Conservation (phyloP, 2,329 filamentous ascomycete genomes). For the Salinomyces thailandicus region DNA sequence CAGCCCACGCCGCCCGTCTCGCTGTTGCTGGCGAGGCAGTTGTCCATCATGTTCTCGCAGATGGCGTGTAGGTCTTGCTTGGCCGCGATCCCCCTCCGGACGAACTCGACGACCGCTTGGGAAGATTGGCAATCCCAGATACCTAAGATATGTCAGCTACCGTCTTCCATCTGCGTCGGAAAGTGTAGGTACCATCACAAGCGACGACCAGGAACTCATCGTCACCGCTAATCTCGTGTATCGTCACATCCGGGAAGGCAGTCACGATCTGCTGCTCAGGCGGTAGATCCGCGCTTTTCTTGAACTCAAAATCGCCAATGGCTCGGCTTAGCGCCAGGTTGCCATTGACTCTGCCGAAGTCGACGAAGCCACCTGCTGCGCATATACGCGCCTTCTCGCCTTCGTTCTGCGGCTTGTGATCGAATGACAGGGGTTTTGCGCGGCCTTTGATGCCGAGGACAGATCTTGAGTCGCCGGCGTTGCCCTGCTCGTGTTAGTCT, state of each 20-base stretch:
- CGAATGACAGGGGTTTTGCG: conserved; percentile 95
- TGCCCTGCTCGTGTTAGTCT: conserved; percentile 53
- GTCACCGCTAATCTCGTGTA: conserved; percentile 81
- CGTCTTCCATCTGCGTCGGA: not conserved
- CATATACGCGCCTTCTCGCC: conserved; percentile 93
- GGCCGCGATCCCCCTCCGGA: conserved; percentile 86
- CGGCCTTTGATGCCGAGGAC: conserved; percentile 94
- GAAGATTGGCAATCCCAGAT: conserved; percentile 99
- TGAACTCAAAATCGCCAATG: conserved; percentile 99
- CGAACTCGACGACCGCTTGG: conserved; percentile 93
- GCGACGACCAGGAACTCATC: conserved; percentile 93
- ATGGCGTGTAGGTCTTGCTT: conserved; percentile 93
- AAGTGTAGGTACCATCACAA: conserved; percentile 64
- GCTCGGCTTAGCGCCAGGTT: conserved; percentile 93
- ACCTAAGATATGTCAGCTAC: conserved; percentile 45
- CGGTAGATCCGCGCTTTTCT: conserved; percentile 92
- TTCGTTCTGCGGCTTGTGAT: conserved; percentile 98
- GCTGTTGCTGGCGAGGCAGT: conserved; percentile 93
- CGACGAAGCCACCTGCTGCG: conserved; percentile 92
- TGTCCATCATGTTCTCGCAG: conserved; percentile 99
- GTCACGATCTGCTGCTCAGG: conserved; percentile 99
- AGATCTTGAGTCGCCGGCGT: conserved; percentile 90
- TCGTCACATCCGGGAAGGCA: conserved; percentile 85
- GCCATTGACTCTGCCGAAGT: conserved; percentile 96
- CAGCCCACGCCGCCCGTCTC: conserved; percentile 96